Evolutionary conservation across 2,329 filamentous ascomycete species (phyloP).

Genomic region (Zymoseptoria pseudotritici): DNA sequence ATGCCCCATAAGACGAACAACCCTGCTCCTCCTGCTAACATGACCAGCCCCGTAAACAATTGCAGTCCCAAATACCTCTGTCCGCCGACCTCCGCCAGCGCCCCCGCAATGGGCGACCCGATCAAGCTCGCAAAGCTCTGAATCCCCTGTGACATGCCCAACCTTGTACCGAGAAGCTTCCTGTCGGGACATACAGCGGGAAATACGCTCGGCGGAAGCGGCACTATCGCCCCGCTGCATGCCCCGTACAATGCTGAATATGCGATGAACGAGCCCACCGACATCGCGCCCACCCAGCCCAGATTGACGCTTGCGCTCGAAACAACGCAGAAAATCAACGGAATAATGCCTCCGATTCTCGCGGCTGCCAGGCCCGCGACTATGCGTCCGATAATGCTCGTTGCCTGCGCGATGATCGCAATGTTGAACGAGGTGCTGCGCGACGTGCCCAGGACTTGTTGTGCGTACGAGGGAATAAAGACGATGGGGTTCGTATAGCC

Average conservation of each 20-base stretch:
- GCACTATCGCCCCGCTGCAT: slow-evolving; percentile 39
- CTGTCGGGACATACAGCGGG: slow-evolving; percentile 40
- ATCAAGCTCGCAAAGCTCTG: slow-evolving; percentile 37
- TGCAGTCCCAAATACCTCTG: slow-evolving; percentile 24
- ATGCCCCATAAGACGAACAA: slow-evolving; percentile 22
- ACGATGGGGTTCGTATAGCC: slow-evolving; percentile 35
- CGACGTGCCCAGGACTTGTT: slow-evolving; percentile 33
- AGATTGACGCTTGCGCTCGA: slow-evolving; percentile 44
- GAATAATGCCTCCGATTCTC: slow-evolving; percentile 46
- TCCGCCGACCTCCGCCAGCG: slow-evolving; percentile 22
- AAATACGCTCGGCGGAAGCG: slow-evolving; percentile 38
- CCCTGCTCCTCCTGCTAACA: slow-evolving; percentile 22
- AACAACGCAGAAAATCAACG: slow-evolving; percentile 44
- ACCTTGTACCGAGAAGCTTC: slow-evolving; percentile 39
- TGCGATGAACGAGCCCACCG: slow-evolving; percentile 31
- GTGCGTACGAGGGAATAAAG: slow-evolving; percentile 35
- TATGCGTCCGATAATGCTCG: slow-evolving; percentile 48
- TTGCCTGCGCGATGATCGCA: slow-evolving; percentile 50
- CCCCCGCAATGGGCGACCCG: slow-evolving; percentile 41
- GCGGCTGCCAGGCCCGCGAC: slow-evolving; percentile 45
- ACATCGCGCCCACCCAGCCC: slow-evolving; percentile 49
- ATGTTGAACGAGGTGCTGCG: slow-evolving; percentile 46
- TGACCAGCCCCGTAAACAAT: slow-evolving; percentile 24
- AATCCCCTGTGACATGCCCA: slow-evolving; percentile 42
- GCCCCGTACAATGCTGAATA: slow-evolving; percentile 41